A percentile compares a stretch with the other conserved stretches of the same genome.
Conservation (phyloP, 2,329 filamentous ascomycete genomes). For the Hortaea sp. region DNA sequence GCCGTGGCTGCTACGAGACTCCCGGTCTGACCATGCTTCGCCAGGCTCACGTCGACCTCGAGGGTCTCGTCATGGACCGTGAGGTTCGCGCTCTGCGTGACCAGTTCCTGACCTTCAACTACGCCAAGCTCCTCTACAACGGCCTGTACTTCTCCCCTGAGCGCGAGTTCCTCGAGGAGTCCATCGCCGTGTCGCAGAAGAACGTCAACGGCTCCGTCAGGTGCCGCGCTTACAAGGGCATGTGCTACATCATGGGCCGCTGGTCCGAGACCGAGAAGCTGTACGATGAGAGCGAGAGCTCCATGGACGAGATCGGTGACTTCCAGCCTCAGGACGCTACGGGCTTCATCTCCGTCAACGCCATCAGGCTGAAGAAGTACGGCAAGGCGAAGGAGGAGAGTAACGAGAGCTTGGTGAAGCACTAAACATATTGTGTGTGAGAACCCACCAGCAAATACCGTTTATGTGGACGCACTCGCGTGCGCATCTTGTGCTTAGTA, state of each 20-base stretch:
- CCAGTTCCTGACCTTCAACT: constrained; percentile 59
- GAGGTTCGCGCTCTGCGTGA: constrained; percentile 60
- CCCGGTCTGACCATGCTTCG: constrained; percentile 49
- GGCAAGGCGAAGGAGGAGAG: constrained; percentile 29
- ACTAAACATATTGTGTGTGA: neutral
- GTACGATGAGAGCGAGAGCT: constrained; percentile 55
- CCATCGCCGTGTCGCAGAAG: constrained; percentile 50
- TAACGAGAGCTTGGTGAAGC: constrained; percentile 23
- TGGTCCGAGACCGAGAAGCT: constrained; percentile 58
- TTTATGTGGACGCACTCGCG: too few relatives aligned
- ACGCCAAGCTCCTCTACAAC: constrained; percentile 50
- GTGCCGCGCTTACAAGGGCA: constrained; percentile 58
- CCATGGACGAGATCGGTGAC: constrained; percentile 61
- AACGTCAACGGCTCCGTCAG: constrained; percentile 53
- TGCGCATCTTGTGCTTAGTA: too few relatives aligned
- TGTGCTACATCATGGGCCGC: constrained; percentile 49
- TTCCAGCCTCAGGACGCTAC: constrained; percentile 58
- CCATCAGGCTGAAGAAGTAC: constrained; percentile 44
- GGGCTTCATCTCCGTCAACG: constrained; percentile 61
- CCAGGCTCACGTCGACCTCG: constrained; percentile 50
- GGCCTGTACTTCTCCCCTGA: constrained; percentile 61
- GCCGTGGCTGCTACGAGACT: constrained; percentile 69
- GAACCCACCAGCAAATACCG: neutral
- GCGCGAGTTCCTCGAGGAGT: constrained; percentile 60
- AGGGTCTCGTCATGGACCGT: constrained; percentile 58